Evolutionary conservation across 768 basidiomycete species (phyloP).

Genomic region (Hygrophorus russula): DNA sequence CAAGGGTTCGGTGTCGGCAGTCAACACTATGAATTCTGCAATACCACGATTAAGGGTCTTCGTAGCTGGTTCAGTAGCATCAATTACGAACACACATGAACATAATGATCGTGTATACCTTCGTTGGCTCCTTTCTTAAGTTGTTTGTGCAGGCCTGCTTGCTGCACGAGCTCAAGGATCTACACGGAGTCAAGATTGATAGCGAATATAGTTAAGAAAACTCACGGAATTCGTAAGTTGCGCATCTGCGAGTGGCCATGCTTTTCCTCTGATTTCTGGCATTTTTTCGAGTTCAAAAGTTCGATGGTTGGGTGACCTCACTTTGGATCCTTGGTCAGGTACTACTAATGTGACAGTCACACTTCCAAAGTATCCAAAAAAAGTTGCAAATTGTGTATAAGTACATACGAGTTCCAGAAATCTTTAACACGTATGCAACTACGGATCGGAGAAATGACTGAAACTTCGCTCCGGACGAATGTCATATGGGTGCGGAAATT

Average conservation of each 20-base stretch:
- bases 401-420: too few relatives aligned
- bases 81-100: not conserved
- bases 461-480: too few relatives aligned
- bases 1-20: slow-evolving; percentile 93
- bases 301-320: slow-evolving; percentile 51
- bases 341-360: not conserved
- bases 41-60: slow-evolving; percentile 98
- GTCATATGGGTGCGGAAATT: too few relatives aligned
- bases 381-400: too few relatives aligned
- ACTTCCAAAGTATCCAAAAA: too few relatives aligned
- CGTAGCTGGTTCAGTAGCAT: slow-evolving; percentile 47
- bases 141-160: slow-evolving; percentile 96
- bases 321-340: slow-evolving; percentile 75
- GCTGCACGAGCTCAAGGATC: slow-evolving; percentile 94
- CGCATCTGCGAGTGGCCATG: slow-evolving; percentile 82
- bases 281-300: slow-evolving; percentile 32
- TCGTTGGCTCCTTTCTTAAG: slow-evolving; percentile 99
- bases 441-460: not conserved
- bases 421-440: not conserved
- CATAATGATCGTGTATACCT: slow-evolving; percentile 36
- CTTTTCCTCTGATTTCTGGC: slow-evolving; percentile 65
- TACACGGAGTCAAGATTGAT: slow-evolving; percentile 18
- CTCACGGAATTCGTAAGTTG: slow-evolving; percentile 82
- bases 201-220: slow-evolving; percentile 7
- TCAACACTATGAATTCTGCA: slow-evolving; percentile 94